A percentile compares a stretch with the other conserved stretches of the same genome.
These are phyloP conservation scores for Rhodosporidiobolus odoratus DNA, from an alignment of 768 basidiomycete genomes.

Conservation along the genomic window DNA sequence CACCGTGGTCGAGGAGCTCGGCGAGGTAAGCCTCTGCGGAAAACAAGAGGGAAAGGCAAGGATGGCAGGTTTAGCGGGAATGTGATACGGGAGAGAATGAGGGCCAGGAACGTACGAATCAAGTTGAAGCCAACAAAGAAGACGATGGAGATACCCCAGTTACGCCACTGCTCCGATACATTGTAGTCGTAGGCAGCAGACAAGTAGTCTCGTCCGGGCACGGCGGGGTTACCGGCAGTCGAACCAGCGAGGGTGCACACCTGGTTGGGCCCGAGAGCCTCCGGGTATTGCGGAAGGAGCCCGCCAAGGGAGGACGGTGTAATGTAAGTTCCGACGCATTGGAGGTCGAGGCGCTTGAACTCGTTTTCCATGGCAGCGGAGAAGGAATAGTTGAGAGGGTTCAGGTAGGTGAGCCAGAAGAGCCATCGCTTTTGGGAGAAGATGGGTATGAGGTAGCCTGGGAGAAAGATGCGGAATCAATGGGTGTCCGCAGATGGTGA, in stretches of 20 bases:
- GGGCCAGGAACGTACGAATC: background rate
- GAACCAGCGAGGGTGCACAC: conserved; percentile 72
- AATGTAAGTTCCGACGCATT: conserved; percentile 62
- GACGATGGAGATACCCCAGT: conserved; percentile 62
- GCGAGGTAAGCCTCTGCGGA: conserved; percentile 51
- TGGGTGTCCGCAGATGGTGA: background rate
- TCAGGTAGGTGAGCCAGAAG: conserved; percentile 65
- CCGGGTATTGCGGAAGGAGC: conserved; percentile 59
- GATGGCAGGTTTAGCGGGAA: conserved; percentile 50
- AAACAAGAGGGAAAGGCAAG: conserved; percentile 46
- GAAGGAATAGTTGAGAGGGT: conserved; percentile 74
- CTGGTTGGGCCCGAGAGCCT: conserved; percentile 59
- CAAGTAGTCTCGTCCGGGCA: conserved; percentile 60
- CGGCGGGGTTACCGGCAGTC: conserved; percentile 55
- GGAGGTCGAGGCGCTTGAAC: conserved; percentile 52
- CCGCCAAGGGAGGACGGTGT: conserved; percentile 62
- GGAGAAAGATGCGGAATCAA: conserved; percentile 46
- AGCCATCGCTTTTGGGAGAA: conserved; percentile 51
- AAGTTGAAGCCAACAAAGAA: conserved; percentile 65
- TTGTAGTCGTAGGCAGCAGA: conserved; percentile 50
- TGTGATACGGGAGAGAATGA: background rate
- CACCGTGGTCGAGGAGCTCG: conserved; percentile 53
- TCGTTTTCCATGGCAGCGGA: conserved; percentile 79
- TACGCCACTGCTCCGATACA: conserved; percentile 55
- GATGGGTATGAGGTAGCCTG: conserved; percentile 48